Evolutionary conservation across 345 rosid genomes (phyloP), one percentile per base, ranked within the genome.

Genomic region (Salix dunnii): DNA sequence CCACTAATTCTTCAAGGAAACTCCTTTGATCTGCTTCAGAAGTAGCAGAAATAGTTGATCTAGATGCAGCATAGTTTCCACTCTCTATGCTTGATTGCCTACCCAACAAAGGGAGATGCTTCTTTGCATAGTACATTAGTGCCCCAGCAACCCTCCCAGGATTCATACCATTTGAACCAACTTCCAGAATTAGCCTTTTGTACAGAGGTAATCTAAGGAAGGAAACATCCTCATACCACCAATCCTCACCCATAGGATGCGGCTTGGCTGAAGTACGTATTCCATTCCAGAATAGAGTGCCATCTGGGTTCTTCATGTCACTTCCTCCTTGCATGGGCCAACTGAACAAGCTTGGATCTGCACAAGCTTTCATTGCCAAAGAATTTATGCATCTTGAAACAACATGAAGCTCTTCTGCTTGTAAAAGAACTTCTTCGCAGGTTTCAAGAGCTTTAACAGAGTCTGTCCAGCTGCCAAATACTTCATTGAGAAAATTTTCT

Each of bases 171-270:
- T 84, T 82, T 27, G 89, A 82, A 68, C 82, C 80, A 58, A 93
- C 75, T n/a, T 86, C 91, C 61, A 78, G 76, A 31, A 95, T 89
- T 48, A 95, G 87, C 81, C 91, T 90, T 82, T 84, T 91, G 78
- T 82, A 95, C 51, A 87, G 66, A 27, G 86, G 74, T n/a, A 93
- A 67, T 12, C 85, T 77, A 10, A 91, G 96, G 76, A 78, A 74
- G 6, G 96, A 91, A 38, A 81, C 92, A 74, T 93, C 99, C 55
- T 88, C 91, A 30, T 86, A 89, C 99, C 99, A 95, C 99, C 97
- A 93, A 83, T 91, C 93, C 31, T 88, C 88, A 2, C 82, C 86
- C 21, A 82, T 51, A 5, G 84, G 35, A 13, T 71, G 84, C 35
- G 84, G 55, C 80, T 81, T 85, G 6, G 82, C 77, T 27, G 83